Conservation (phyloP, 2,329 filamentous ascomycete genomes). For the Alternaria triticina region DNA sequence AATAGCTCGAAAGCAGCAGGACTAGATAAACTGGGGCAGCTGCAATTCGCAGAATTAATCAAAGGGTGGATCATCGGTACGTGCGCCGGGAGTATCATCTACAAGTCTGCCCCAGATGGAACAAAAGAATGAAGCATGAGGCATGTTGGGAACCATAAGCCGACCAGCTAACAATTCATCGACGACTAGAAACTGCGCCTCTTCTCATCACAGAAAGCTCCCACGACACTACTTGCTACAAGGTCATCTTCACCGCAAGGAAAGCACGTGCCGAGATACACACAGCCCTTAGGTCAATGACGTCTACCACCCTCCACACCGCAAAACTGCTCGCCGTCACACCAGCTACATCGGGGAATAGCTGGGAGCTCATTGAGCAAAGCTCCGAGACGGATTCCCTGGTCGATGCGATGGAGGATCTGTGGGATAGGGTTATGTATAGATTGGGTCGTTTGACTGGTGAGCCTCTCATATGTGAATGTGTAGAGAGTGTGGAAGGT, state of each 20-base stretch:
- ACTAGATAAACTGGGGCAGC: conserved; percentile 5
- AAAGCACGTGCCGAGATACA: background rate
- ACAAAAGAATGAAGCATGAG: background rate
- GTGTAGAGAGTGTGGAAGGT: background rate
- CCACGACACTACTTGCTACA: background rate
- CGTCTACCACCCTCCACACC: background rate
- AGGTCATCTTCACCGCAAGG: background rate
- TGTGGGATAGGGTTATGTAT: conserved; percentile 5
- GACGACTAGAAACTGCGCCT: background rate
- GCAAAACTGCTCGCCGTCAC: background rate
- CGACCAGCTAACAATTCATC: background rate
- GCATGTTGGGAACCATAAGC: background rate
- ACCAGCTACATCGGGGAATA: background rate
- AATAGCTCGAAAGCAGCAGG: conserved; percentile 3
- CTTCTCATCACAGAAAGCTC: background rate
- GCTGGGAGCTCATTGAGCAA: background rate
- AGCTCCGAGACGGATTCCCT: background rate
- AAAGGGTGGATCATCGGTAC: conserved; percentile 6
- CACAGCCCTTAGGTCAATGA: background rate
- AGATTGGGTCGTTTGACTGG: background rate
- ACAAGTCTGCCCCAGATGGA: background rate
- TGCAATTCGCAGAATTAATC: background rate
- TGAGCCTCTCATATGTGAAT: background rate
- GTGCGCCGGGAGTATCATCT: background rate
- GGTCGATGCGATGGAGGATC: conserved; percentile 7